Base-by-base conservation (phyloP, 208 protist species). In the Cochliopodium minus region DNA sequence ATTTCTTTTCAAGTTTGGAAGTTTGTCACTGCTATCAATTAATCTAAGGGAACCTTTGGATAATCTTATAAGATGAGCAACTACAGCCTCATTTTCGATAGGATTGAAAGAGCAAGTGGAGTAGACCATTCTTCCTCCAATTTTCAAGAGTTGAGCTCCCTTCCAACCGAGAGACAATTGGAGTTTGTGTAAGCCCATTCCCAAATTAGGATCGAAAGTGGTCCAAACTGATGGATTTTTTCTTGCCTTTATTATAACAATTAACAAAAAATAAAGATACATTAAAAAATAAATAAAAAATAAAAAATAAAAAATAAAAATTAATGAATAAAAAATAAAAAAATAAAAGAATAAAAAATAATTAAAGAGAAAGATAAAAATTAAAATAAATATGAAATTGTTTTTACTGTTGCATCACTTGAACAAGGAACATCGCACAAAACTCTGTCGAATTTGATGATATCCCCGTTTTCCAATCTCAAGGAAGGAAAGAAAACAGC, bases 81-180 rank as follows among this genome's bases (percentile, higher is more conserved):
- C 83, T 39, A 94, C 86, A 51, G 89, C 85, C 67, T 95, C 90
- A 55, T 94, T 80, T 68, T 96, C 88, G 59, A 91, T 82, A 26
- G 89, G 89, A 60, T 93, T 91, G 47, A 95, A 66, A 49, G 83
- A 90, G 70, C 91, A 96, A 13, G 89, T 95, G 54, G 85, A 92
- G 75, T 96, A 96, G 4, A 94, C 88, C 23, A 94, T 73, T 28
- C 83, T 63, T 32, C 91, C 89, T 26, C 73, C 76, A 30, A 54
- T 28, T 39, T 52, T 35, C 50, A 68, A 59, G 22, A 65, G 48
- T 0, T 51, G n/a, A 6, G 54, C 11, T 20, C 43, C 59, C 26
- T 50, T 42, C 2, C 13, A 15, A n/a, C 28, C 53, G 28, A 74
- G 56, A 34, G 68, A 20, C 13, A 70, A 48, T 74, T 94, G 88